Base-by-base conservation (phyloP, 2,329 filamentous ascomycete genomes). In the Trichoderma cornu-damae region DNA sequence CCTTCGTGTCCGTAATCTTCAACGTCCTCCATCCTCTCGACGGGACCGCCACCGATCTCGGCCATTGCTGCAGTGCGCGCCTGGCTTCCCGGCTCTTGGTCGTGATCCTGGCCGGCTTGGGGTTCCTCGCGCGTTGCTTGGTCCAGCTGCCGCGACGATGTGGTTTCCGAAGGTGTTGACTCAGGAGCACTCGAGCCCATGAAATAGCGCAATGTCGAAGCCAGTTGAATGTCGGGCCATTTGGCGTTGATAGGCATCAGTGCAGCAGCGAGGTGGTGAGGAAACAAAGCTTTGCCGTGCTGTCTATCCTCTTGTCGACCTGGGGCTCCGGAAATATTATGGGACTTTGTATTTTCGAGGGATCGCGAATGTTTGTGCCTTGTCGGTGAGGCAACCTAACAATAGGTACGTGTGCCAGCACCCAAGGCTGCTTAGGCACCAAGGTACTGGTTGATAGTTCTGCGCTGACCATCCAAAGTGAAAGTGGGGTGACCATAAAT, bases 191-290 rank as follows among this genome's bases (percentile, higher is more conserved):
- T 61, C 20, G 68, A 64, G 58, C 68, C 67, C 42, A 68, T 62
- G 7, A 69, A 62, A 40, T 64, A 66, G 61, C 64, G 65, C 28
- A 69, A 60, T 22, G 63, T 67, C 47, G 69, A 71, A 52, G 69
- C 68, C 60, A 72, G 61, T 57, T 65, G 64, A 49, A 70, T 66
- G 59, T 71, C 62, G 59, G 66, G 64, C 70, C 70, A 72, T 69
- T 66, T 68, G 62, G 60, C 66, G 56, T 60, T 66, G 43, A 65
- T 63, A 59, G 67, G 60, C 67, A 69, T 70, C 60, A 63, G 64
- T 62, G 22, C 52, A 30, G 40, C 14, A 34, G 51, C n/a, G 54
- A 60, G n/a, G 49, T 30, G n/a, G 38, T 14, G 46, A n/a, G 11
- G 26, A 35, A 30, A 11, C 16, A 37, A 58, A 60, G 12, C 35